These are phyloP conservation scores for Entomophthora muscae DNA, from an alignment of 371 early-diverging fungal genomes.

Conservation along the genomic window DNA sequence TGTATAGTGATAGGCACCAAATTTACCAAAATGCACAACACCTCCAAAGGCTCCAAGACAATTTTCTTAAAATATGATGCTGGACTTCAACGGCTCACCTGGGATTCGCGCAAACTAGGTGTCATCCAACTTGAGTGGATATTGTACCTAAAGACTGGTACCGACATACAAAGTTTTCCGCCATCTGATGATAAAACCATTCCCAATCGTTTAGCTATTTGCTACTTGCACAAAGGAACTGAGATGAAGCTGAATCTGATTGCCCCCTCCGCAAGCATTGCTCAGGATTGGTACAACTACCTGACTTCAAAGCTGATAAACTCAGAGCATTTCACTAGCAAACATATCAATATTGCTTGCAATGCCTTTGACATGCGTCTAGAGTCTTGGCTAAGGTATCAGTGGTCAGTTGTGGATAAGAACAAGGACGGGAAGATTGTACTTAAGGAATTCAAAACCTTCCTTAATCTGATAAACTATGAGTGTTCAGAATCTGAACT, in stretches of 20 bases:
- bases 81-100: not conserved
- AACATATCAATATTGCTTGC: not conserved
- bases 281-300: not conserved
- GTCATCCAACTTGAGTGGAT: slow-evolving; percentile 9
- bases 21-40: not conserved
- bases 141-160: not conserved
- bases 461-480: slow-evolving; percentile 6
- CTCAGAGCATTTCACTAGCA: not conserved
- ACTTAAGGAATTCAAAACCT: slow-evolving; percentile 6
- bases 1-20: slow-evolving; percentile 5
- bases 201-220: not conserved
- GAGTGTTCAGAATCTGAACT: slow-evolving; percentile 3
- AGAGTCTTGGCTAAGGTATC: slow-evolving; percentile 1
- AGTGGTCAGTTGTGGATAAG: slow-evolving; percentile 5
- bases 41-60: not conserved
- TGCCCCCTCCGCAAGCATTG: not conserved
- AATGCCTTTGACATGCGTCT: not conserved
- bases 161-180: not conserved
- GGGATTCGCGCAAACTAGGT: slow-evolving; percentile 1
- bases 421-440: slow-evolving; percentile 4
- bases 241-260: slow-evolving; percentile 1
- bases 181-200: not conserved
- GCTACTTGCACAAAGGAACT: not conserved
- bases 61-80: slow-evolving; percentile 1
- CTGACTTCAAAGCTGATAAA: not conserved